Conservation (phyloP, 805 yeast genomes). For the Saccharomycopsis olivae region DNA sequence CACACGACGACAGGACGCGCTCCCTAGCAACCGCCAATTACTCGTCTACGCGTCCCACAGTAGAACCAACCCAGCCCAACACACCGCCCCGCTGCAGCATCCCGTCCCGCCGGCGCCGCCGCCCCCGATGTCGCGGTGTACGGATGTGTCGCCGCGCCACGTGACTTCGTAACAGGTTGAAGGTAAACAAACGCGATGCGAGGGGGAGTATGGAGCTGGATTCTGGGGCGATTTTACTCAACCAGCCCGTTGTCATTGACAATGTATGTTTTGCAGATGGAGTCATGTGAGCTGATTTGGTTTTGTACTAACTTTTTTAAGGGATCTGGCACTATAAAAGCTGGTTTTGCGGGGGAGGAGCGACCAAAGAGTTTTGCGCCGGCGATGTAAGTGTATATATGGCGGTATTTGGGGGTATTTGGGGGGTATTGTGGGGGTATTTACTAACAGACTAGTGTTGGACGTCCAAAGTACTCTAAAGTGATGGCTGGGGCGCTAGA, state of each 20-base stretch:
- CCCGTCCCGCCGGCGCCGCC: neutral
- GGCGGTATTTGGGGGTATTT: too few relatives aligned
- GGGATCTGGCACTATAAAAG: slow-evolving; percentile 78
- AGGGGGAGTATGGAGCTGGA: slow-evolving; percentile 9
- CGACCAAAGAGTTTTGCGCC: slow-evolving; percentile 59
- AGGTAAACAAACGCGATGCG: neutral
- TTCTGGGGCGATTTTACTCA: slow-evolving; percentile 27
- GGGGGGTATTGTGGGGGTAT: too few relatives aligned
- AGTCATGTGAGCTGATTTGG: neutral
- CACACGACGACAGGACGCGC: neutral
- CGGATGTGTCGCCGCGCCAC: neutral
- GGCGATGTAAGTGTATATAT: slow-evolving; percentile 30
- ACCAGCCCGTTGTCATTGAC: slow-evolving; percentile 71
- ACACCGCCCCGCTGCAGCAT: neutral
- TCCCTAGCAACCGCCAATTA: neutral
- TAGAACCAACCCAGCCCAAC: neutral
- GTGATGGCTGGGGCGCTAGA: slow-evolving; percentile 67
- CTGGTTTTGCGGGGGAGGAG: slow-evolving; percentile 92
- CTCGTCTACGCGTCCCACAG: neutral
- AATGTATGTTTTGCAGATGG: slow-evolving; percentile 33
- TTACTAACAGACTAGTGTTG: slow-evolving; percentile 32
- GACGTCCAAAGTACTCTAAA: slow-evolving; percentile 74
- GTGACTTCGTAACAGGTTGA: neutral
- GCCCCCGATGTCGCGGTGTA: neutral
- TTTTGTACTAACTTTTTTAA: slow-evolving; percentile 14